Conservation (phyloP, 768 basidiomycete species). For the Favolaschia claudopus region DNA sequence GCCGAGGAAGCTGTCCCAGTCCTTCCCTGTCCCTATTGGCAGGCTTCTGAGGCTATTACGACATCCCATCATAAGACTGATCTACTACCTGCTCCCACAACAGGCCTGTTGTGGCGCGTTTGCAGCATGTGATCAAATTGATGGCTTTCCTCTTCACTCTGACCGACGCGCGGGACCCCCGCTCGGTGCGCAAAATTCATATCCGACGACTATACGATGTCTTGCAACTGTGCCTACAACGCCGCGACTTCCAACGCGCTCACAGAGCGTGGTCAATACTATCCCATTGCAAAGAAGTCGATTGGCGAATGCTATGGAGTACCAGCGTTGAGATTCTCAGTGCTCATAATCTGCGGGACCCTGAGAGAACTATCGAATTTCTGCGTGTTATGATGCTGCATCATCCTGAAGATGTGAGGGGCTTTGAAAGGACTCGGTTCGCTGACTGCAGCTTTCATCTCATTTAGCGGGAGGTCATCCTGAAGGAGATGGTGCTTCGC, state of each 20-base stretch:
- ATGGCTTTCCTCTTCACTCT: constrained; percentile 70
- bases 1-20: too few species aligned
- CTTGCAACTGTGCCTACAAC: constrained; percentile 73
- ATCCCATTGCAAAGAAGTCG: constrained; percentile 76
- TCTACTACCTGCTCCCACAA: too few species aligned
- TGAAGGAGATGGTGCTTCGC: constrained; percentile 77
- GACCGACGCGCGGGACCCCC: constrained; percentile 54
- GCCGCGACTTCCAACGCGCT: constrained; percentile 69
- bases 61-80: too few species aligned
- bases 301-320: constrained; percentile 78
- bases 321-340: constrained; percentile 68
- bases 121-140: too few species aligned
- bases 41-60: too few species aligned
- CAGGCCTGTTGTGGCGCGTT: too few species aligned
- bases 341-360: constrained; percentile 39
- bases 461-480: constrained; percentile 81
- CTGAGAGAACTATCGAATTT: constrained; percentile 55
- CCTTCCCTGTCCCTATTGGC: too few species aligned
- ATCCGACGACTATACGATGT: constrained; percentile 79
- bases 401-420: constrained; percentile 67
- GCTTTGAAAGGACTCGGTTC: background rate
- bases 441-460: constrained; percentile 6
- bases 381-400: constrained; percentile 77
- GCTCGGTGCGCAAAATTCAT: constrained; percentile 71
- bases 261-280: constrained; percentile 78